Percentiles rank a stretch among this genome's conserved stretches.
These are phyloP conservation scores for Misopates orontium DNA, from an alignment of 257 asterid species.

Conservation along the genomic window DNA sequence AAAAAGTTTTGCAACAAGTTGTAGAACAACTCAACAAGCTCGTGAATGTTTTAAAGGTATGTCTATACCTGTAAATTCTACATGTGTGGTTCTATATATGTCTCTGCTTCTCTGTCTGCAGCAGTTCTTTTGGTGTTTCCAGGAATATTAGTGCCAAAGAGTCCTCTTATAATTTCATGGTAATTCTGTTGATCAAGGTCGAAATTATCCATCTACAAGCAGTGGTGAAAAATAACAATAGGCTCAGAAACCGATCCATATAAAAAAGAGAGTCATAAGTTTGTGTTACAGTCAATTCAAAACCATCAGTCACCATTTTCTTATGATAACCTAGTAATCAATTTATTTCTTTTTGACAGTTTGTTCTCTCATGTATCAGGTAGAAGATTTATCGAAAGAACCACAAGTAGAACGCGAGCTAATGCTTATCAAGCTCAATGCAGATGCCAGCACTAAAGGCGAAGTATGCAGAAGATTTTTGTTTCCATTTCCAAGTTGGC, in stretches of 20 bases:
- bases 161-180: background rate
- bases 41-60: constrained; percentile 75
- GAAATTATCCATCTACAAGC: background rate
- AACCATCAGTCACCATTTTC: constrained; percentile 13
- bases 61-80: constrained; percentile 10
- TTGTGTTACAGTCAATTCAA: constrained; percentile 5
- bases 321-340: background rate
- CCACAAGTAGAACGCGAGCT: constrained; percentile 88
- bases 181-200: background rate
- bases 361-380: constrained; percentile 45
- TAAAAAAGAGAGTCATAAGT: too few species aligned
- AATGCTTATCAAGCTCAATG: constrained; percentile 76
- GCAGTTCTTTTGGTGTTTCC: constrained; percentile 7
- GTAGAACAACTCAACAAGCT: constrained; percentile 85
- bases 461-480: constrained; percentile 45
- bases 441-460: constrained; percentile 61
- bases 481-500: constrained; percentile 1
- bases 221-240: background rate
- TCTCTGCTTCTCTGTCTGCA: constrained; percentile 6
- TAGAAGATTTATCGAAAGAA: constrained; percentile 75
- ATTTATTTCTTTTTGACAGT: constrained; percentile 18
- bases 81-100: background rate
- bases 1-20: constrained; percentile 68
- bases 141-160: background rate
- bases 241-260: too few species aligned